Conservation (phyloP, 1,284 basidiomycete species). For the Ganoderma boninense region DNA sequence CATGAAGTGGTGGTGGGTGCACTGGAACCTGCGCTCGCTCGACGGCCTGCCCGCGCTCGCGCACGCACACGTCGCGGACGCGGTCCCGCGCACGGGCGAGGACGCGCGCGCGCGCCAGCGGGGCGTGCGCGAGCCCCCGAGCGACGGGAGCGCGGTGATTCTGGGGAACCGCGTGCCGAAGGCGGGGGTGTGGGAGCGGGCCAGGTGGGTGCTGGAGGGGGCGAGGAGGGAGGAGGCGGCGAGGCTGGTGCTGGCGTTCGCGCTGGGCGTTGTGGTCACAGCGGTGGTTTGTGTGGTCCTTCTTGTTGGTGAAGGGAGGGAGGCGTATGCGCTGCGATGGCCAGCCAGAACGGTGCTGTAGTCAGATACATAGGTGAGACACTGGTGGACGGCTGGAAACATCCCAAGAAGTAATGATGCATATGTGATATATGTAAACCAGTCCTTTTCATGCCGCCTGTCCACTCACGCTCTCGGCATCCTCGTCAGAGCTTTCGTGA, state of each 20-base stretch:
- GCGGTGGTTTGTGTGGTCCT: conserved; percentile 8
- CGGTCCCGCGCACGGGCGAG: conserved; percentile 15
- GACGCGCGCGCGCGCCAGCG: background rate
- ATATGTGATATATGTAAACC: background rate
- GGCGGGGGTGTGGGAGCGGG: conserved; percentile 14
- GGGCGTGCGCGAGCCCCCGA: conserved; percentile 15
- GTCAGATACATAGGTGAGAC: too few relatives aligned
- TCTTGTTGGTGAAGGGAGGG: background rate
- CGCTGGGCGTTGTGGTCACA: conserved; percentile 24
- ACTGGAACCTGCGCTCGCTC: conserved; percentile 53
- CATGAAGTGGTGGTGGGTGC: conserved; percentile 55
- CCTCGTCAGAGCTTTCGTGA: conserved; percentile 3
- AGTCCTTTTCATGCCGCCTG: background rate
- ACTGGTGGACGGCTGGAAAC: too few relatives aligned
- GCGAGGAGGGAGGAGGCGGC: conserved; percentile 15
- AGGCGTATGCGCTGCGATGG: background rate
- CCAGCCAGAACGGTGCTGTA: background rate
- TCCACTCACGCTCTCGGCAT: background rate
- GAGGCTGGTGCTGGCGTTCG: conserved; percentile 28
- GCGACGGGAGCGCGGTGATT: conserved; percentile 20
- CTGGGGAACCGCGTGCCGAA: conserved; percentile 24
- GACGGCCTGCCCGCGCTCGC: conserved; percentile 53
- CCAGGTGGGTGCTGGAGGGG: background rate
- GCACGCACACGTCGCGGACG: conserved; percentile 23
- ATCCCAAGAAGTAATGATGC: too few relatives aligned